phyloP scores from a whole-genome alignment of 2,329 filamentous ascomycete species.

The Colletotrichum camelliae region DNA sequence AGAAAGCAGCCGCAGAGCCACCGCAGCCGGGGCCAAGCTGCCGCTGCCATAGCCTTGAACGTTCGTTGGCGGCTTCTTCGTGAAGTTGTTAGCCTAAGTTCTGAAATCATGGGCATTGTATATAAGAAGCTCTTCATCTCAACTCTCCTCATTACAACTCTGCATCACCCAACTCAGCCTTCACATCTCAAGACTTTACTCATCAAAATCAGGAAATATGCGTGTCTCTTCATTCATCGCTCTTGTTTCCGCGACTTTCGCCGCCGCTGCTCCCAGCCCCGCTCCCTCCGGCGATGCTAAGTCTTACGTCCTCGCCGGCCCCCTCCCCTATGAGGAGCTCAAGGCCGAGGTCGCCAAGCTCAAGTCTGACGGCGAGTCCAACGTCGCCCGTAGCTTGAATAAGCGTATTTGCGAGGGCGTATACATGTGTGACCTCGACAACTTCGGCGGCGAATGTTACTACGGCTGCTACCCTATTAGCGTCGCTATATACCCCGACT shows the following conservation, averaged over 20 bases:
- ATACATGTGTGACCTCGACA: neutral
- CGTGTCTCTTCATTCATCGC: neutral
- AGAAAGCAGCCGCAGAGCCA: neutral
- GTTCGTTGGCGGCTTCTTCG: neutral
- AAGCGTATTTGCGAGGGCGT: neutral
- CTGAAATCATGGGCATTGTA: neutral
- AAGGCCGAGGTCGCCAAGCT: neutral
- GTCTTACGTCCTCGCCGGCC: neutral
- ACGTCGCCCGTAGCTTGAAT: neutral
- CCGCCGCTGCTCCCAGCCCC: neutral
- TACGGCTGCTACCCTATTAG: neutral
- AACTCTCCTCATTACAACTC: neutral
- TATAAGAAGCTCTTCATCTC: neutral
- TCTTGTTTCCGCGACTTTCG: neutral
- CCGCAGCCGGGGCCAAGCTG: neutral
- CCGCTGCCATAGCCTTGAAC: neutral
- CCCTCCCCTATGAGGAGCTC: neutral
- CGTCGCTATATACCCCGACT: neutral
- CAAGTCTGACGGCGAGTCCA: neutral
- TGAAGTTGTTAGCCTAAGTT: no score
- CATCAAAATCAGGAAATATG: neutral
- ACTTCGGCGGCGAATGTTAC: neutral
- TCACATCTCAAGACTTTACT: neutral
- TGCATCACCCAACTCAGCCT: neutral
- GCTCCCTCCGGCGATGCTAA: neutral